Evolutionary conservation across 768 basidiomycete species (phyloP).

Genomic region (Lepiota venenata): DNA sequence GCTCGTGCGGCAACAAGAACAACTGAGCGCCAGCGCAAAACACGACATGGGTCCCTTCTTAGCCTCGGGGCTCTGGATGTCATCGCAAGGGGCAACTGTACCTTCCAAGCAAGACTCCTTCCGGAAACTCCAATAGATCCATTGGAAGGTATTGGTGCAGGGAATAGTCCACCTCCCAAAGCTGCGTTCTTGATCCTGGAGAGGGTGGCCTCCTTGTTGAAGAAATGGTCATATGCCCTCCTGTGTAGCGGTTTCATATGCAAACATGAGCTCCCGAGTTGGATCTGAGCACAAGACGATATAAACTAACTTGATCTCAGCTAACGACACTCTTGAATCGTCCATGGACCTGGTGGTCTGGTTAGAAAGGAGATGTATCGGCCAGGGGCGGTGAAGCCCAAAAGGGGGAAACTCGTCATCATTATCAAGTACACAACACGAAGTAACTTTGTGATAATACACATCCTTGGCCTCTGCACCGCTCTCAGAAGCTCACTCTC

Average conservation of each 20-base stretch:
- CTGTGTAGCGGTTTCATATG: conserved; percentile 19
- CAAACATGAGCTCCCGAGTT: not conserved
- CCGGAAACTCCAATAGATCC: conserved; percentile 49
- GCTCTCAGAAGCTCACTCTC: conserved; percentile 60
- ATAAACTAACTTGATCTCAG: conserved; percentile 15
- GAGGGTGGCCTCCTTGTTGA: conserved; percentile 51
- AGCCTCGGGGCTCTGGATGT: not conserved
- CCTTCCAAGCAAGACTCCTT: conserved; percentile 89
- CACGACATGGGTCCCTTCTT: not conserved
- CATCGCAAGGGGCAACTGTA: conserved; percentile 22
- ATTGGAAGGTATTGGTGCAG: conserved; percentile 30
- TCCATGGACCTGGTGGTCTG: not conserved
- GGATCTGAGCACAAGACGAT: not conserved
- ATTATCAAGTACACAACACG: not conserved
- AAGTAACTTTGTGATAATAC: no score
- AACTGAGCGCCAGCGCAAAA: conserved; percentile 37
- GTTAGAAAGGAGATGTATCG: not conserved
- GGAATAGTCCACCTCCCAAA: conserved; percentile 57
- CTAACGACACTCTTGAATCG: conserved; percentile 1
- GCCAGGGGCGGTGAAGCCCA: no score
- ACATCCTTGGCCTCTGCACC: not conserved
- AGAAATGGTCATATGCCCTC: conserved; percentile 40
- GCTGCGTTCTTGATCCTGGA: conserved; percentile 68
- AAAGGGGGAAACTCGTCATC: not conserved
- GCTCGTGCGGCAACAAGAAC: conserved; percentile 66